Evolutionary conservation across 768 basidiomycete species (phyloP), one percentile per base, ranked within the genome.

Genomic region (Leccinellum albellum): DNA sequence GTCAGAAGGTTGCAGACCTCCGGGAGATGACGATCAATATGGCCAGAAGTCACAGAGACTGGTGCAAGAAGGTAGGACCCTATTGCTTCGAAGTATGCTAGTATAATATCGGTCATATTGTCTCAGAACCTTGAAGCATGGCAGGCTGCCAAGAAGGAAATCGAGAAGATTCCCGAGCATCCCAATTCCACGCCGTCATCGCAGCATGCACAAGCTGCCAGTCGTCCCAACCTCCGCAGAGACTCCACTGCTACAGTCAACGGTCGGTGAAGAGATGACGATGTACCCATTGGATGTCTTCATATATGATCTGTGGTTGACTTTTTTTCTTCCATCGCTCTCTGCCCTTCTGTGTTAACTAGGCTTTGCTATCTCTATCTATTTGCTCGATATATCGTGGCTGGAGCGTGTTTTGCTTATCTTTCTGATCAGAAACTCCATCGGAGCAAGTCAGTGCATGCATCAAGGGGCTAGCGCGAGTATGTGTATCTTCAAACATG

Each of bases 1-100:
- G 97, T 23, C 97, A 98, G 77, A 99, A 99, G 70, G 97, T 99
- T 3, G 93, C 94, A 7, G 97, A 99, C 76, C 63, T 98, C 63
- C 78, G 94, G 35, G 92, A 96, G 71, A 94, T 99, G 94, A 77
- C 88, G 37, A 91, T 98, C 59, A 84, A 83, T 64, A 88, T 98
- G 82, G 91, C 94, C 0, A 81, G 82, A 64, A 89, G 87, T 53
- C 97, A 99, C 71, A 83, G 89, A 50, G 97, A 98, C 64, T 98
- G 95, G 95, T 96, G 94, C 73, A 88, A 90, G 78, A 91, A 94
- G 86, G 96, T 94, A 58, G 32, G 62, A 52, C 23, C 51, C 55
- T 50, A 23, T 35, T 21, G 10, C 53, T 53, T 55, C 48, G 14
- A 55, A 50, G 42, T 53, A 50, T 37, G n/a, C 37, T 53, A 6